Evolutionary conservation across 176 grass and related monocot species (phyloP).

Genomic region (Aegilops umbellulata): DNA sequence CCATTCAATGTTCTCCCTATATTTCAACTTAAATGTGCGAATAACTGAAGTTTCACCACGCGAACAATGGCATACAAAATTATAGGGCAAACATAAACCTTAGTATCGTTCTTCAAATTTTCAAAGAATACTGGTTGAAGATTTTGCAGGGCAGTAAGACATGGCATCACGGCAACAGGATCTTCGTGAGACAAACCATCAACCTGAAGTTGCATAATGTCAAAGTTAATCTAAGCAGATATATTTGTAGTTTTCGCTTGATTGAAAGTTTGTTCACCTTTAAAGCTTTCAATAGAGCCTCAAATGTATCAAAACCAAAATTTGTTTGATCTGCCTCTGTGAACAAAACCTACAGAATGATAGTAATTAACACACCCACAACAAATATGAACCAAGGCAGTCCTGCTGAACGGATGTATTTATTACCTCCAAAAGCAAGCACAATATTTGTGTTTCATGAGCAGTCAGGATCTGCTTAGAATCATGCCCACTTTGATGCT

Average conservation of each 20-base stretch:
- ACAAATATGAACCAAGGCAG: constrained; percentile 11
- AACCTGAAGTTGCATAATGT: constrained; percentile 58
- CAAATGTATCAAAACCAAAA: constrained; percentile 37
- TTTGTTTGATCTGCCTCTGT: constrained; percentile 33
- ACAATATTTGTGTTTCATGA: constrained; percentile 67
- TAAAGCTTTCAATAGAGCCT: constrained; percentile 58
- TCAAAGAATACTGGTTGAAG: constrained; percentile 61
- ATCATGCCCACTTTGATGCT: constrained; percentile 31
- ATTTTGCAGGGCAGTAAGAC: constrained; percentile 57
- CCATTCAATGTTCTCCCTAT: background rate
- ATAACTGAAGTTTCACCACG: background rate
- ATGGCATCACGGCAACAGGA: constrained; percentile 54
- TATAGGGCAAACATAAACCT: constrained; percentile 45
- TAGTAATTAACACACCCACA: constrained; percentile 9
- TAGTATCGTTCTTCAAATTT: constrained; percentile 55
- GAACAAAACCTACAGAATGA: constrained; percentile 51
- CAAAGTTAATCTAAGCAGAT: constrained; percentile 23
- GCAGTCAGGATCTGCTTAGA: constrained; percentile 43
- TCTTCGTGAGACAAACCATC: constrained; percentile 49
- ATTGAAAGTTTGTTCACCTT: constrained; percentile 55
- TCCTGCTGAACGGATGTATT: background rate
- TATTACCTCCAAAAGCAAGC: constrained; percentile 97
- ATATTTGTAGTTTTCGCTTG: constrained; percentile 29
- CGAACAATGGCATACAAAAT: background rate
- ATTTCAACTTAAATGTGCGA: background rate